phyloP scores from a whole-genome alignment of 2,329 filamentous ascomycete species.

The Cladosporium sp. region DNA sequence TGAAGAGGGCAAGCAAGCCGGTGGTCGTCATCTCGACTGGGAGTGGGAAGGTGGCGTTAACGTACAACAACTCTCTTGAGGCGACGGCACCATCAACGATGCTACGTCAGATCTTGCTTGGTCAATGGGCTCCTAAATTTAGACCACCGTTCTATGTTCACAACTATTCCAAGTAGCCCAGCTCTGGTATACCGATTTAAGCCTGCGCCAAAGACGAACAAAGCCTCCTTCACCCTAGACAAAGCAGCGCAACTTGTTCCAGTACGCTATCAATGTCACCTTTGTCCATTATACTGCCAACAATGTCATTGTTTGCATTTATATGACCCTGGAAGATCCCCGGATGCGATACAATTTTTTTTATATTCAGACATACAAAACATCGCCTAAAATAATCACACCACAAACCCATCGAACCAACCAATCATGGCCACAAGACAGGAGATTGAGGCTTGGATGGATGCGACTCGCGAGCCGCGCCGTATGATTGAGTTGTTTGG shows the following conservation, averaged over 20 bases:
- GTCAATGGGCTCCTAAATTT: no score
- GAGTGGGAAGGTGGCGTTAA: constrained; percentile 6
- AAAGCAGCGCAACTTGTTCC: neutral
- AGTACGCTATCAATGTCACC: neutral
- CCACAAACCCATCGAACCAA: neutral
- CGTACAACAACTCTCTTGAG: neutral
- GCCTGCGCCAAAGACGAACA: neutral
- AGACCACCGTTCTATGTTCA: no score
- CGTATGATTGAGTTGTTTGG: neutral
- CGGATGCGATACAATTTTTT: no score
- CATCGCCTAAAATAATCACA: neutral
- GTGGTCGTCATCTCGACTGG: constrained; percentile 6
- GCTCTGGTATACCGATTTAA: no score
- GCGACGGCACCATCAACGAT: neutral
- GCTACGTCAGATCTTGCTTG: no score
- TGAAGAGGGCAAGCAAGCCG: neutral
- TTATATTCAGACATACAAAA: no score
- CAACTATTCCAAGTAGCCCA: no score
- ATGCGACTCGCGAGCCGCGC: neutral
- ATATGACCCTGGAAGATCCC: no score
- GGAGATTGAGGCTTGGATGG: neutral
- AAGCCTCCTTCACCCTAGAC: neutral
- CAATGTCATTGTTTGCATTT: neutral
- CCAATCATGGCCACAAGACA: neutral
- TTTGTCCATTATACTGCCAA: neutral